These are phyloP conservation scores for Fusarium tjaetaba DNA, from an alignment of 2,329 filamentous ascomycete genomes.

Conservation along the genomic window DNA sequence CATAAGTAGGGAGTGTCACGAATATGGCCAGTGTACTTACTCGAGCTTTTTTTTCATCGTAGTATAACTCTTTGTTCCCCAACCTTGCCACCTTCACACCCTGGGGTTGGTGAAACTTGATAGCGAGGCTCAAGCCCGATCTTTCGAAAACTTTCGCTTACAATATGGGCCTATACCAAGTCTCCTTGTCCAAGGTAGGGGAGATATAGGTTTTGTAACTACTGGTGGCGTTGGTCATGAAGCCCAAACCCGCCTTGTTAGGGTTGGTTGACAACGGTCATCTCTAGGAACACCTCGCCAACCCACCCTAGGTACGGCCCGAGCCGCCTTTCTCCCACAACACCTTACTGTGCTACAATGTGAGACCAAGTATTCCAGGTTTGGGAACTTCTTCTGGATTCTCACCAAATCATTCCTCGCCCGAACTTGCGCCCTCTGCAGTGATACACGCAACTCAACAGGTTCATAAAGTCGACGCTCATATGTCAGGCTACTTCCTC, in stretches of 20 bases:
- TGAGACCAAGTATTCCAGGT: too few relatives aligned
- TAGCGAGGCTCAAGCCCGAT: not conserved
- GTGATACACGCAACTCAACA: too few relatives aligned
- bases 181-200: not conserved
- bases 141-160: not conserved
- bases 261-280: not conserved
- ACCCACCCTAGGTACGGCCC: not conserved
- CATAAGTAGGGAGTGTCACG: not conserved
- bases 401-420: too few relatives aligned
- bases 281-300: not conserved
- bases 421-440: too few relatives aligned
- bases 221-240: not conserved
- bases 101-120: not conserved
- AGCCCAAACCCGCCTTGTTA: too few relatives aligned
- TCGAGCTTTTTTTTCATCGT: not conserved
- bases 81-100: not conserved
- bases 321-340: not conserved
- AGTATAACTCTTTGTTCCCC: not conserved
- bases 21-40: not conserved
- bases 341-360: too few relatives aligned
- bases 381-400: too few relatives aligned
- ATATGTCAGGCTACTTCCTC: too few relatives aligned
- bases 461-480: too few relatives aligned
- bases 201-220: too few relatives aligned
- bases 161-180: too few relatives aligned